Evolutionary conservation across 805 yeast species (phyloP).

Genomic region (Kockiozyma suomiensis): DNA sequence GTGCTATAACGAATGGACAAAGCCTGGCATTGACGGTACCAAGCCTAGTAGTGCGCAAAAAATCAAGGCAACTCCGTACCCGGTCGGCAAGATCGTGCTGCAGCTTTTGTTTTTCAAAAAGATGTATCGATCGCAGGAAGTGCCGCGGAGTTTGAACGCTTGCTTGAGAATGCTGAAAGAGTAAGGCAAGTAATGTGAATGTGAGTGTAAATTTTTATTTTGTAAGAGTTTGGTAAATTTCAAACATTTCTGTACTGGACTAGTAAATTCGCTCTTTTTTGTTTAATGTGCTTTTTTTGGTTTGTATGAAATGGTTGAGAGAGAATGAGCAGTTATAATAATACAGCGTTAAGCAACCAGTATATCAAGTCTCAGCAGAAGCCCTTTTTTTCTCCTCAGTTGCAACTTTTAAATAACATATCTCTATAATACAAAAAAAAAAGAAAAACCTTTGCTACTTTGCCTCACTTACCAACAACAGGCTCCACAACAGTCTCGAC

Average conservation of each 20-base stretch:
- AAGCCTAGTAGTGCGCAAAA: slow-evolving; percentile 32
- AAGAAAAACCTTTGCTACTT: not conserved
- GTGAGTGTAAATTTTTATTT: not conserved
- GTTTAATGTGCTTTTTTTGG: not conserved
- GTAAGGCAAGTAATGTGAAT: not conserved
- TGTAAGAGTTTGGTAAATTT: not conserved
- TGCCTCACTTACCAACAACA: too few relatives aligned
- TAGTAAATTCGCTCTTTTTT: not conserved
- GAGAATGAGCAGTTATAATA: not conserved
- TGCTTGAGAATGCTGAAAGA: slow-evolving; percentile 30
- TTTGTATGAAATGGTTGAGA: not conserved
- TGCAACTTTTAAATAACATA: too few relatives aligned
- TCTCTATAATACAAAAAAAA: not conserved
- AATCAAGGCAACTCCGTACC: slow-evolving; percentile 52
- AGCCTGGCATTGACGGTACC: slow-evolving; percentile 34
- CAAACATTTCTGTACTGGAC: too few relatives aligned
- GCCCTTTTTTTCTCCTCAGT: not conserved
- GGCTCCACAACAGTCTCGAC: not conserved
- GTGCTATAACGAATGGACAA: slow-evolving; percentile 82
- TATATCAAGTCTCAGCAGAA: too few relatives aligned
- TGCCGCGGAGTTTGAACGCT: slow-evolving; percentile 67
- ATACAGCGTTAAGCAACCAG: too few relatives aligned
- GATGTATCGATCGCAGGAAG: slow-evolving; percentile 57
- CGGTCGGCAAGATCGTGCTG: slow-evolving; percentile 66
- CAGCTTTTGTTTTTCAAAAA: slow-evolving; percentile 73